Conservation (phyloP, 1,284 basidiomycete genomes). For the Pascua sp. region DNA sequence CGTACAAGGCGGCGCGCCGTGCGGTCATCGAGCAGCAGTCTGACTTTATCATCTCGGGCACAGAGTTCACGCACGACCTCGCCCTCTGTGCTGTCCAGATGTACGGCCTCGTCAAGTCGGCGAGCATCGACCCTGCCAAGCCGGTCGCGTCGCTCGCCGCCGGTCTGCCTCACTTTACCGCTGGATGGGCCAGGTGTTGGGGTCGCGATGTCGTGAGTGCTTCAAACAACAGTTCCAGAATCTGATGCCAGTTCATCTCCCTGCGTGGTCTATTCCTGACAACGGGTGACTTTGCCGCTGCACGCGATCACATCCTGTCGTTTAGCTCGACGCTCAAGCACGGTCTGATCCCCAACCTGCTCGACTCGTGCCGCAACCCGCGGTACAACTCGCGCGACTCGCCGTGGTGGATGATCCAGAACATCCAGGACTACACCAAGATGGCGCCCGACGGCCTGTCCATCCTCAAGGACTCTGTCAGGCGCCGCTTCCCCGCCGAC, state of each 20-base stretch:
- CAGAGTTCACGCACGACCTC: constrained; percentile 82
- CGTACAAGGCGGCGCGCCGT: constrained; percentile 80
- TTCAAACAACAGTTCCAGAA: background rate
- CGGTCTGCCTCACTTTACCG: constrained; percentile 87
- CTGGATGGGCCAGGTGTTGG: constrained; percentile 92
- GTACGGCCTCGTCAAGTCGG: constrained; percentile 82
- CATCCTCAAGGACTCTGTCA: constrained; percentile 76
- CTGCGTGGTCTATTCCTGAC: constrained; percentile 85
- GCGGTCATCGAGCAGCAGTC: constrained; percentile 79
- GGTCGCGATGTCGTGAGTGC: constrained; percentile 72
- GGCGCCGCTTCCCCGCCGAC: constrained; percentile 86
- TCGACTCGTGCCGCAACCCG: constrained; percentile 79
- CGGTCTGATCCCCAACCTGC: constrained; percentile 85
- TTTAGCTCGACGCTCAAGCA: constrained; percentile 77
- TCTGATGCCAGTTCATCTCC: constrained; percentile 65
- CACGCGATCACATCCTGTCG: constrained; percentile 80
- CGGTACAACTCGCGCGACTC: constrained; percentile 57
- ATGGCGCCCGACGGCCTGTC: constrained; percentile 79
- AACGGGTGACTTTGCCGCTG: constrained; percentile 81
- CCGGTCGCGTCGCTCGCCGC: constrained; percentile 79
- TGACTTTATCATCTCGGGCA: constrained; percentile 76
- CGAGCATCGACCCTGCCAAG: constrained; percentile 66
- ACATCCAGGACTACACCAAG: constrained; percentile 88
- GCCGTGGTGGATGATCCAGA: constrained; percentile 88
- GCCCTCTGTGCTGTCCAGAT: constrained; percentile 85